These are phyloP conservation scores for Kuraishia piskuri DNA, from an alignment of 805 yeast genomes.

Conservation along the genomic window DNA sequence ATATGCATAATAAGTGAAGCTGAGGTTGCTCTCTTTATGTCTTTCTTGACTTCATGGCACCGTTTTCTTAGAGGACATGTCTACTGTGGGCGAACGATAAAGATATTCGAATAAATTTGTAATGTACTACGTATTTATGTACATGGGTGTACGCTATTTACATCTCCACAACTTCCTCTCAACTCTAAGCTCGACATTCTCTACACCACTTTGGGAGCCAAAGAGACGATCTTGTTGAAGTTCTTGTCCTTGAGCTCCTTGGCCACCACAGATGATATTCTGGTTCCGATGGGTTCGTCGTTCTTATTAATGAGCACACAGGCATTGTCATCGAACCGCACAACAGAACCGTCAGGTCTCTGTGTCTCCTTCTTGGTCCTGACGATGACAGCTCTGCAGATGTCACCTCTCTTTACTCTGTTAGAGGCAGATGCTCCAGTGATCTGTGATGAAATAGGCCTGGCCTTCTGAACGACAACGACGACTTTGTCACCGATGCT, in stretches of 20 bases:
- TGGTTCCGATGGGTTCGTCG: constrained; percentile 87
- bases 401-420: constrained; percentile 90
- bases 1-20: no score
- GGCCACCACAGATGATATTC: constrained; percentile 86
- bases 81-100: no score
- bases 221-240: constrained; percentile 75
- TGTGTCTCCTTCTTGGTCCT: constrained; percentile 68
- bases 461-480: constrained; percentile 88
- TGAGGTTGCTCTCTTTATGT: no score
- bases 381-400: constrained; percentile 90
- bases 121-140: no score
- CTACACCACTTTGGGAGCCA: constrained; percentile 79
- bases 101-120: no score
- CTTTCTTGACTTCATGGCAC: no score
- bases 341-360: constrained; percentile 80
- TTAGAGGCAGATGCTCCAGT: constrained; percentile 69
- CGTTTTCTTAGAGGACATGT: no score
- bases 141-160: neutral
- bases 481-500: constrained; percentile 87
- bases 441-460: constrained; percentile 61
- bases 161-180: neutral
- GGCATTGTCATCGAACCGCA: constrained; percentile 92
- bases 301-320: constrained; percentile 90
- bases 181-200: no score
- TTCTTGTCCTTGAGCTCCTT: constrained; percentile 80